Evolutionary conservation across 1,284 basidiomycete genomes (phyloP).

Genomic region (Naganishia sp.): DNA sequence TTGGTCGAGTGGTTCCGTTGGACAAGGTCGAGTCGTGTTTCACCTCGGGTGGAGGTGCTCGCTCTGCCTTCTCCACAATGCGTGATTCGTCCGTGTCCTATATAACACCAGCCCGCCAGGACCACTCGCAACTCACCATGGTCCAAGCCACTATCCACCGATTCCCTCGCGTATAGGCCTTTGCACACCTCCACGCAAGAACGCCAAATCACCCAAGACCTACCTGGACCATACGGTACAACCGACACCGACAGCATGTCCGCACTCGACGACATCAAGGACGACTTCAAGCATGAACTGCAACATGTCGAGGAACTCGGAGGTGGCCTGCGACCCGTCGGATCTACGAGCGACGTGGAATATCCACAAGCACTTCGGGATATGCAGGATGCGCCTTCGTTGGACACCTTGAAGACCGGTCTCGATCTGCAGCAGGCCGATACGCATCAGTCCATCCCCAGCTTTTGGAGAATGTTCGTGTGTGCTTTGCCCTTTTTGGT

Average conservation of each 20-base stretch:
- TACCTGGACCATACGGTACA: neutral
- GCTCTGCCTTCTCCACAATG: neutral
- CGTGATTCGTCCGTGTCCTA: neutral
- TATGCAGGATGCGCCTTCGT: conserved; percentile 22
- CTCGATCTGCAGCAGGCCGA: conserved; percentile 16
- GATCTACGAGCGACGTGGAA: conserved; percentile 19
- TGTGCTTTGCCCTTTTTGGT: conserved; percentile 24
- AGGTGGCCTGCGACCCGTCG: neutral
- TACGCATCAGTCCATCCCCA: neutral
- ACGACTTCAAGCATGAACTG: conserved; percentile 24
- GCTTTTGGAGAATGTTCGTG: conserved; percentile 24
- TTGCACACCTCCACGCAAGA: neutral
- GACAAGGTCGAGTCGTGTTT: no score
- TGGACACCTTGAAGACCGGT: conserved; percentile 16
- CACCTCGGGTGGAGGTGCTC: no score
- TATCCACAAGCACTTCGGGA: conserved; percentile 26
- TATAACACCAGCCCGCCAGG: neutral
- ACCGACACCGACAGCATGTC: conserved; percentile 4
- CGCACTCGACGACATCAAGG: conserved; percentile 21
- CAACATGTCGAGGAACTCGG: conserved; percentile 20
- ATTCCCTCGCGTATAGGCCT: conserved; percentile 8
- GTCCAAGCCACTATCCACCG: conserved; percentile 11
- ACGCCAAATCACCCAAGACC: neutral
- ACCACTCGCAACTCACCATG: conserved; percentile 11
- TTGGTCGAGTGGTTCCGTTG: no score